These are phyloP conservation scores for Ophiostoma pallidulum DNA, from an alignment of 2,329 filamentous ascomycete species.

Conservation along the genomic window DNA sequence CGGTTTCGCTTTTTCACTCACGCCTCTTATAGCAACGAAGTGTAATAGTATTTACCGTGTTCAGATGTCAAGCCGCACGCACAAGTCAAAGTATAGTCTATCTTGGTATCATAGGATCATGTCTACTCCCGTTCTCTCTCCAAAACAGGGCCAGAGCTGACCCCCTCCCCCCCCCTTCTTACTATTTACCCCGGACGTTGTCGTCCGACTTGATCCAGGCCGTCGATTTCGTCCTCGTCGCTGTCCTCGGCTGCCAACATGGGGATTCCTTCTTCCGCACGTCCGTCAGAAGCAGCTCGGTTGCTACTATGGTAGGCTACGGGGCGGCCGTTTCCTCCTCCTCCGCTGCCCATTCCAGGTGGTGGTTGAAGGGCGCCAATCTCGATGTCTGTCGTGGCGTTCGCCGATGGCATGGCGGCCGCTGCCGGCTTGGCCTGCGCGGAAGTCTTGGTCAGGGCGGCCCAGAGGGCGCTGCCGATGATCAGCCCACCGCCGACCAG, in stretches of 20 bases:
- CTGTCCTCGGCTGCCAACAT: slow-evolving; percentile 28
- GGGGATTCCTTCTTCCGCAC: slow-evolving; percentile 27
- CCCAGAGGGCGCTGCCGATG: slow-evolving; percentile 43
- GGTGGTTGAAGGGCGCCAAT: slow-evolving; percentile 13
- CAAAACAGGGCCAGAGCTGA: not conserved
- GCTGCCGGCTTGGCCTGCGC: slow-evolving; percentile 17
- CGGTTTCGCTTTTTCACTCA: too few species aligned
- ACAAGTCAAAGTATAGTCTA: too few species aligned
- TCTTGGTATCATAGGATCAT: not conserved
- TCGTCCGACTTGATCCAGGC: not conserved
- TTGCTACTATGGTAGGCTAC: not conserved
- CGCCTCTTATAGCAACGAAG: too few species aligned
- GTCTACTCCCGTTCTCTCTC: not conserved
- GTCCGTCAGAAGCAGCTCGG: slow-evolving; percentile 9
- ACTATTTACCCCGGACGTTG: too few species aligned
- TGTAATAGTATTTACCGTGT: too few species aligned
- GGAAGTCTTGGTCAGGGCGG: slow-evolving; percentile 34
- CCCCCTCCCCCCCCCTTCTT: too few species aligned
- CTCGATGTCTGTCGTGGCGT: slow-evolving; percentile 25
- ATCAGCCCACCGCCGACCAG: slow-evolving; percentile 43
- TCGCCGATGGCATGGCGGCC: slow-evolving; percentile 10
- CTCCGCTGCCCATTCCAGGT: too few species aligned
- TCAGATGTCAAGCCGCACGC: too few species aligned
- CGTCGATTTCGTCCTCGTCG: slow-evolving; percentile 13
- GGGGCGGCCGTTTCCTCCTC: not conserved